These are phyloP conservation scores for Leishmania turanica DNA, from an alignment of 208 protist species.

Conservation along the genomic window DNA sequence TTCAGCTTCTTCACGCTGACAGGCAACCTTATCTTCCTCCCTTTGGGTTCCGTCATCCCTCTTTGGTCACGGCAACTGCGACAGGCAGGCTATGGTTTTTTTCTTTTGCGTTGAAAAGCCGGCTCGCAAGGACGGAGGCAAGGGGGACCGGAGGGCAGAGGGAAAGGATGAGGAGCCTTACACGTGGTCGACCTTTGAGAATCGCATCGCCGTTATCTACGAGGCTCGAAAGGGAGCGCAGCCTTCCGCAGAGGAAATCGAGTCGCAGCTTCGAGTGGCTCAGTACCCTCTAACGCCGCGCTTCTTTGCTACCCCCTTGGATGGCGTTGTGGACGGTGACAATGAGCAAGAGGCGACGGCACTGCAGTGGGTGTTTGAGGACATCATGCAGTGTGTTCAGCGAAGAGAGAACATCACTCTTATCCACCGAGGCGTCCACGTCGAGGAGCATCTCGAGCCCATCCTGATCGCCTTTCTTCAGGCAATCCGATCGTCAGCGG, in stretches of 20 bases:
- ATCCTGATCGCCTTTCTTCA: constrained; percentile 65
- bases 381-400: constrained; percentile 62
- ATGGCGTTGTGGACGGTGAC: constrained; percentile 52
- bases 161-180: constrained; percentile 18
- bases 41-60: neutral
- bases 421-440: constrained; percentile 71
- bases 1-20: neutral
- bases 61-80: neutral
- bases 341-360: constrained; percentile 34
- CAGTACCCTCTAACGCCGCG: constrained; percentile 32
- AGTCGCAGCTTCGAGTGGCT: constrained; percentile 16
- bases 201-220: constrained; percentile 33
- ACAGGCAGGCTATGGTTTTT: constrained; percentile 7
- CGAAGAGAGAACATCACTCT: constrained; percentile 84
- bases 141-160: neutral
- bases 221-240: constrained; percentile 18
- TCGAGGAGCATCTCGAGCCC: constrained; percentile 61
- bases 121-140: neutral
- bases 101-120: constrained; percentile 13
- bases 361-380: constrained; percentile 58
- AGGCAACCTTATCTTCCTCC: neutral
- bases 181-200: constrained; percentile 32
- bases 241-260: constrained; percentile 26
- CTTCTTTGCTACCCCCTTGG: constrained; percentile 76
- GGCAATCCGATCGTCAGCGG: constrained; percentile 57